Evolutionary conservation across 192 early-diverging fungal species (phyloP).

Genomic region (Spinellus fusiger): DNA sequence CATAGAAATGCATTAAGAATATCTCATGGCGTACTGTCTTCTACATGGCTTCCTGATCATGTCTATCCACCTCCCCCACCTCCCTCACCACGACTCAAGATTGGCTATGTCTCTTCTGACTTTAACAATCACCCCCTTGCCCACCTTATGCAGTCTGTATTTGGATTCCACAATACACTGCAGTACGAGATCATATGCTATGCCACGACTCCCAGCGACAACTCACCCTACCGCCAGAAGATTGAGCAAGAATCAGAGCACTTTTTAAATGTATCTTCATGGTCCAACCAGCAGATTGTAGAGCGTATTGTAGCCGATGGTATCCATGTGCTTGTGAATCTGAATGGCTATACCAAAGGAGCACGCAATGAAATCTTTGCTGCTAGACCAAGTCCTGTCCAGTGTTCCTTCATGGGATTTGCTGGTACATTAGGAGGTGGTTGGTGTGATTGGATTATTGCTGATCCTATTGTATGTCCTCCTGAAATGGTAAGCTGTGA

Average conservation of each 20-base stretch:
- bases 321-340: conserved; percentile 86
- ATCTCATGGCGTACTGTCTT: conserved; percentile 59
- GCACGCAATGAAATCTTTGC: conserved; percentile 93
- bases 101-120: conserved; percentile 91
- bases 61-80: conserved; percentile 77
- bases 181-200: conserved; percentile 79
- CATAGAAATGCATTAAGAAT: conserved; percentile 82
- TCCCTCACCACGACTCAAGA: conserved; percentile 55
- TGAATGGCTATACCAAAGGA: conserved; percentile 97
- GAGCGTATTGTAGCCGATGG: conserved; percentile 67
- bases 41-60: conserved; percentile 53
- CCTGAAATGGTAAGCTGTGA: conserved; percentile 61
- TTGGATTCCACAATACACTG: conserved; percentile 80
- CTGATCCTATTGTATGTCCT: conserved; percentile 70
- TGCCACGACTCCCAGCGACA: conserved; percentile 72
- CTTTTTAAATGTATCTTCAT: conserved; percentile 71
- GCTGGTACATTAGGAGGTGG: conserved; percentile 85
- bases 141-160: conserved; percentile 93
- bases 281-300: conserved; percentile 70
- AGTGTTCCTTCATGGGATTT: conserved; percentile 91
- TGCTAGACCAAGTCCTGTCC: conserved; percentile 82
- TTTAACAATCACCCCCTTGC: conserved; percentile 92
- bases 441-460: conserved; percentile 81
- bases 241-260: conserved; percentile 75
- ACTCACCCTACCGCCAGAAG: conserved; percentile 71